Evolutionary conservation across 768 basidiomycete species (phyloP).

Genomic region (Phlegmacium glaucopus): DNA sequence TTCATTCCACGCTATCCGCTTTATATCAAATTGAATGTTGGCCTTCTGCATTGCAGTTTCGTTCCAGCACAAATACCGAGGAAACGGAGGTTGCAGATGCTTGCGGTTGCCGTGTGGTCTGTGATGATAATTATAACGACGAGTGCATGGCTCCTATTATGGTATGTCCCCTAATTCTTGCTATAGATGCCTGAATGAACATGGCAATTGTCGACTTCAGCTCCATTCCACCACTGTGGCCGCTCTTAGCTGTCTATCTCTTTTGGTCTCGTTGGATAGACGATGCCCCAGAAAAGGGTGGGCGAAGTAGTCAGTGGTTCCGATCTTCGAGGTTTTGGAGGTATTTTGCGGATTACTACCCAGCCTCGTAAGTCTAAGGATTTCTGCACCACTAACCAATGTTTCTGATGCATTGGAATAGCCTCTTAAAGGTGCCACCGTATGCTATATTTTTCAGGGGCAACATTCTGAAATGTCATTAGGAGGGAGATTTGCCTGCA

Average conservation of each 20-base stretch:
- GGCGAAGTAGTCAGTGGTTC: constrained; percentile 72
- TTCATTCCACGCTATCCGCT: background rate
- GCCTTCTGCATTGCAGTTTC: constrained; percentile 45
- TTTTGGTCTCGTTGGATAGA: constrained; percentile 80
- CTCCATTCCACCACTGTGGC: constrained; percentile 89
- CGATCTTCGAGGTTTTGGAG: constrained; percentile 71
- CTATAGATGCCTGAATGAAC: background rate
- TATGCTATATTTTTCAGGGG: background rate
- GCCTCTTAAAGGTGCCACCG: constrained; percentile 47
- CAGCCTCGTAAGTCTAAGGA: constrained; percentile 66
- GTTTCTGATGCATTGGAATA: constrained; percentile 26
- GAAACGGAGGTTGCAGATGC: constrained; percentile 83
- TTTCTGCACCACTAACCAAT: constrained; percentile 8
- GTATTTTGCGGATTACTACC: constrained; percentile 92
- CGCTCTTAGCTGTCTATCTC: constrained; percentile 70
- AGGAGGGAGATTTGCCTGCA: constrained; percentile 90
- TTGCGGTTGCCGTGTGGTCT: constrained; percentile 87
- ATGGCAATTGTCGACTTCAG: constrained; percentile 34
- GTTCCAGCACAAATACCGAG: constrained; percentile 85
- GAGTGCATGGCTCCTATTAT: constrained; percentile 72
- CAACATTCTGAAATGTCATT: background rate
- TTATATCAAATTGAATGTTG: background rate
- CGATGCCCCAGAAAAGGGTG: constrained; percentile 67
- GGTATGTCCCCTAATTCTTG: constrained; percentile 50
- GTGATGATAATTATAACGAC: constrained; percentile 68